Evolutionary conservation across 2,329 filamentous ascomycete species (phyloP), one percentile per base, ranked within the genome.

Genomic region (Cercospora beticola): DNA sequence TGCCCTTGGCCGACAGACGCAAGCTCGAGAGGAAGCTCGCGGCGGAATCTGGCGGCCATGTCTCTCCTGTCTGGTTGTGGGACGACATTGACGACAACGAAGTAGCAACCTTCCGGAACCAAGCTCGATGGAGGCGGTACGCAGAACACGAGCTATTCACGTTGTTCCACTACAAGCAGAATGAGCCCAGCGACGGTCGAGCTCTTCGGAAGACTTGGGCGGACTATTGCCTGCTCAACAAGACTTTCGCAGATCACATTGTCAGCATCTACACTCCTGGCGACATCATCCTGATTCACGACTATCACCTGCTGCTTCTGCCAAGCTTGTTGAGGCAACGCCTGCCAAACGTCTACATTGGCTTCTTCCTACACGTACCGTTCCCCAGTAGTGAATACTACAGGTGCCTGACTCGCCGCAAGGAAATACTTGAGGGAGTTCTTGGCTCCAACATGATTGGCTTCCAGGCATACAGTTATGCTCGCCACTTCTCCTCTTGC

Each of bases 331-430:
- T 98, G 68, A 90, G 94, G 59, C 93, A 97, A 79, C 88, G 91
- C 52, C 85, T 94, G 18, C 92, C 93, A 4, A 92, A 93, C 79
- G 92, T 97, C 81, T 96, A 97, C 82, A 94, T 97, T 77, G 91
- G 93, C 64, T 97, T 97, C 83, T 98, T 93, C 83, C 85, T 98
- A 58, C 94, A 98, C 80, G 90, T 93, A 57, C 94, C 94, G 0
- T 98, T 98, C 81, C 94, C 94, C 36, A 97, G 93, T 81, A 97
- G 92, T 84, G 95, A 98, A 81, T 97, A 97, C 78, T 88, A 97
- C 78, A 89, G 94, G 59, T 97, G 94, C 79, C 84, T 97, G 66
- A 92, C 92, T 43, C 89, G 92, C 72, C 88, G 94, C 73, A 97
- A 97, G 80, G 93, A 97, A 78, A 86, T 98, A 10, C 84, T 98